A percentile compares a stretch with the other conserved stretches of the same genome.
Conservation (phyloP, 352 stramenopile genomes). For the Peronosclerospora sorghi region DNA sequence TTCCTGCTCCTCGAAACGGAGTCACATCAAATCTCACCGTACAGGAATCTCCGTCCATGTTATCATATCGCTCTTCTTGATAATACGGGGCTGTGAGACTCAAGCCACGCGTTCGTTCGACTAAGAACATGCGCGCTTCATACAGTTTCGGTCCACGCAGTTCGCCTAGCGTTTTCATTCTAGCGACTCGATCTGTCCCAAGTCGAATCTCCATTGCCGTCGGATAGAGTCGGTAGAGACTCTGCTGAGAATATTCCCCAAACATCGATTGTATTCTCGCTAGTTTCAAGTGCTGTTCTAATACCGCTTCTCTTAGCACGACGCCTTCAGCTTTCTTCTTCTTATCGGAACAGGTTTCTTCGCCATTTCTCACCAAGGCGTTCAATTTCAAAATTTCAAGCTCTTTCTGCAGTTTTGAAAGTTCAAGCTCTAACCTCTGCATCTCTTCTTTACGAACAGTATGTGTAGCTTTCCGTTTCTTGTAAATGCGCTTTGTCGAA, state of each 20-base stretch:
- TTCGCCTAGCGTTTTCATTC: constrained; percentile 14
- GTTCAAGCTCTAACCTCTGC: constrained; percentile 14
- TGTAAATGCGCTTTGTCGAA: constrained; percentile 25
- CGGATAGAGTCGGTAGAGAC: constrained; percentile 16
- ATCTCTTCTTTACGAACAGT: constrained; percentile 38
- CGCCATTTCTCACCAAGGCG: constrained; percentile 10
- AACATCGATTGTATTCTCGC: constrained; percentile 23
- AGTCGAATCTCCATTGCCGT: constrained; percentile 26
- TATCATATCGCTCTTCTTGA: constrained; percentile 39
- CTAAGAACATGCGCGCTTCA: constrained; percentile 21
- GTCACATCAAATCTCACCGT: constrained; percentile 40
- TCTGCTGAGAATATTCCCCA: constrained; percentile 14
- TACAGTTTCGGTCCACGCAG: constrained; percentile 23
- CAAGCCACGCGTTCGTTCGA: constrained; percentile 17
- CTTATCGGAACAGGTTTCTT: constrained; percentile 5
- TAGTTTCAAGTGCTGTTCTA: constrained; percentile 25
- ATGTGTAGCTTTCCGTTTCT: constrained; percentile 34
- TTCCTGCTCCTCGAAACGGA: constrained; percentile 26
- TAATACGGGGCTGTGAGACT: constrained; percentile 17
- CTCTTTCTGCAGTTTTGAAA: constrained; percentile 19
- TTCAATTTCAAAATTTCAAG: constrained; percentile 28
- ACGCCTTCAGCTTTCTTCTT: constrained; percentile 5
- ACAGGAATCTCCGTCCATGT: constrained; percentile 32
- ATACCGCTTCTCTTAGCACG: constrained; percentile 19
- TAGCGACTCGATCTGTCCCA: constrained; percentile 14